Evolutionary conservation across 2,329 filamentous ascomycete species (phyloP).

Genomic region (Aspergillus fumigatus): DNA sequence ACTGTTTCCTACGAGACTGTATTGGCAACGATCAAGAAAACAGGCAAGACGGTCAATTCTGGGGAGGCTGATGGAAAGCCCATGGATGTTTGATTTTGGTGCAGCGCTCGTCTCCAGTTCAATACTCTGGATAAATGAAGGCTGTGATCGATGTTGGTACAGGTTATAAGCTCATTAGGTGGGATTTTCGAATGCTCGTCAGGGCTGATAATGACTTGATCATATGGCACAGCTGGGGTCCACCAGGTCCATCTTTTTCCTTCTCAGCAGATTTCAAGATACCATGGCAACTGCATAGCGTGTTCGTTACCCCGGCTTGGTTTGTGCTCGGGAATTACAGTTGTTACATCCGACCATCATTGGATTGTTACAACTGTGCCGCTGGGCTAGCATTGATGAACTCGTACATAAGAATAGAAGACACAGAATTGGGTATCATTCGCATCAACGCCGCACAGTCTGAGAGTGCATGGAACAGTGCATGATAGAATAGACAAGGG

Average conservation of each 20-base stretch:
- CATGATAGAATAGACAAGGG: not conserved
- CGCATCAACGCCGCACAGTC: not conserved
- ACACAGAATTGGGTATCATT: slow-evolving; percentile 22
- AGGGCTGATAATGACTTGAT: not conserved
- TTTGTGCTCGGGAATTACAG: not conserved
- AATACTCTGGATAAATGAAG: not conserved
- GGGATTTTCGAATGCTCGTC: not conserved
- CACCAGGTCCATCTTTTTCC: not conserved
- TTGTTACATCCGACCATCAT: not conserved
- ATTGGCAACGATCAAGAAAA: slow-evolving; percentile 86
- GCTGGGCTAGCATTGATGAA: slow-evolving; percentile 1
- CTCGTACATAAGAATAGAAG: slow-evolving; percentile 8
- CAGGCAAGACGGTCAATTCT: slow-evolving; percentile 83
- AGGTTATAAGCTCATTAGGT: not conserved
- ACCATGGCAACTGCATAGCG: not conserved
- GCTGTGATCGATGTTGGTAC: not conserved
- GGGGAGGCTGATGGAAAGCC: slow-evolving; percentile 43
- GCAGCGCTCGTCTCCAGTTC: not conserved
- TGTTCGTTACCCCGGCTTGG: not conserved
- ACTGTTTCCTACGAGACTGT: slow-evolving; percentile 73
- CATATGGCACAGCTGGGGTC: not conserved
- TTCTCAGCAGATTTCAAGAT: not conserved
- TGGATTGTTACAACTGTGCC: not conserved
- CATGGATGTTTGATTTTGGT: slow-evolving; percentile 30
- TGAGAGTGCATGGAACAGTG: not conserved